Conservation (phyloP, 78 protist genomes). For the Cyanophora paradoxa region DNA sequence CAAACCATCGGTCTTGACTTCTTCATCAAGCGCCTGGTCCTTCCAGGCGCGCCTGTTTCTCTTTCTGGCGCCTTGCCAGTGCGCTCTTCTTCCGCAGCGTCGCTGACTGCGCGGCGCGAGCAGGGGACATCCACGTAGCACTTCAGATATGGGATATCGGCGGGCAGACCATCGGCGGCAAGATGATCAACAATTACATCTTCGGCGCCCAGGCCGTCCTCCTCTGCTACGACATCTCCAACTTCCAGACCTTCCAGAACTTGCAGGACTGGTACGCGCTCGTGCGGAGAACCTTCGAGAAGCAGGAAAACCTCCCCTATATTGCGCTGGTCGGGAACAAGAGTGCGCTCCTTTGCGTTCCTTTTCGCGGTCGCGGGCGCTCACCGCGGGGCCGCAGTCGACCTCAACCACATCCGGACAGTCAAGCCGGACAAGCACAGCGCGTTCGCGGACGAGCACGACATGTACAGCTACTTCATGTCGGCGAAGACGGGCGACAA, state of each 20-base stretch:
- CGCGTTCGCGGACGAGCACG: slow-evolving; percentile 19
- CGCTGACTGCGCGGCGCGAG: background rate
- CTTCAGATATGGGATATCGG: slow-evolving; percentile 77
- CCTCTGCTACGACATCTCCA: slow-evolving; percentile 58
- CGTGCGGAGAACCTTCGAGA: background rate
- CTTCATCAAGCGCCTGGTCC: slow-evolving; percentile 37
- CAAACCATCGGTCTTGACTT: slow-evolving; percentile 78
- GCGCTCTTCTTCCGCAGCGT: background rate
- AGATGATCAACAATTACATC: slow-evolving; percentile 62
- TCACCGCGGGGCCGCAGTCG: background rate
- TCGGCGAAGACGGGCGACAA: slow-evolving; percentile 63
- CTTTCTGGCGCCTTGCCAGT: background rate
- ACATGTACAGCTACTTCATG: slow-evolving; percentile 10
- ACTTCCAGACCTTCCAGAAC: slow-evolving; percentile 43
- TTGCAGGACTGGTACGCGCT: slow-evolving; percentile 58
- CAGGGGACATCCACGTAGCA: slow-evolving; percentile 15
- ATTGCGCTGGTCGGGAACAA: slow-evolving; percentile 56
- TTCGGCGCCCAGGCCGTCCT: slow-evolving; percentile 28
- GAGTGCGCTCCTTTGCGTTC: background rate
- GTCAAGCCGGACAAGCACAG: slow-evolving; percentile 35
- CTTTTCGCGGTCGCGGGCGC: background rate
- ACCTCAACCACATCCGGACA: slow-evolving; percentile 33
- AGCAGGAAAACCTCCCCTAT: slow-evolving; percentile 3
- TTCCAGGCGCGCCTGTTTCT: slow-evolving; percentile 15
- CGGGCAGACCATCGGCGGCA: slow-evolving; percentile 68